A percentile compares a stretch with the other conserved stretches of the same genome.
phyloP scores from a whole-genome alignment of 2,329 filamentous ascomycete species.

The Penicillium sp. region DNA sequence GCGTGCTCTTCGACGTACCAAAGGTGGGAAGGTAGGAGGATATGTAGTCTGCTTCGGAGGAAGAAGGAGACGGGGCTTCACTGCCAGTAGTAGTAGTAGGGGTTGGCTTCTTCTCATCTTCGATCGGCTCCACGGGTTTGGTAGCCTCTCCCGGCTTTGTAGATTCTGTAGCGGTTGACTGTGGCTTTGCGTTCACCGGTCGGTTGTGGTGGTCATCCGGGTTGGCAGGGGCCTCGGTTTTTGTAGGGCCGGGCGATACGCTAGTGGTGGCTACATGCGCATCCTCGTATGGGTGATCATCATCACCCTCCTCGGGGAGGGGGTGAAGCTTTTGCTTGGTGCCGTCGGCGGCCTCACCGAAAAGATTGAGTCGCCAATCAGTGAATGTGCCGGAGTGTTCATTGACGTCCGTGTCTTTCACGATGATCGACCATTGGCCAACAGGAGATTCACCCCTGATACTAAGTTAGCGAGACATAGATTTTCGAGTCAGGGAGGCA shows the following conservation, averaged over 20 bases:
- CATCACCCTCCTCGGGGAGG: constrained; percentile 76
- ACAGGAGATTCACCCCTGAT: constrained; percentile 78
- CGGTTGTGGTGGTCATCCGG: constrained; percentile 64
- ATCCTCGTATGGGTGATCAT: constrained; percentile 71
- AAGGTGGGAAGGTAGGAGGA: constrained; percentile 89
- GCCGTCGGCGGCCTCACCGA: constrained; percentile 81
- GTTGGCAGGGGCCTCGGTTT: constrained; percentile 43
- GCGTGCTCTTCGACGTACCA: constrained; percentile 78
- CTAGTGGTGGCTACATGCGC: constrained; percentile 62
- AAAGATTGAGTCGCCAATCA: constrained; percentile 92
- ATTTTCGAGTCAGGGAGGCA: neutral
- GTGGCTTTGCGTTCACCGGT: constrained; percentile 59
- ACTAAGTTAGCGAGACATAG: constrained; percentile 33
- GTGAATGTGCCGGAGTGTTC: constrained; percentile 71
- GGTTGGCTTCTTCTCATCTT: constrained; percentile 29
- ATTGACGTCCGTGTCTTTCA: constrained; percentile 81
- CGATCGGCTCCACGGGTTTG: constrained; percentile 8
- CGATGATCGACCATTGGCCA: constrained; percentile 85
- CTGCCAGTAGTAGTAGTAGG: constrained; percentile 26
- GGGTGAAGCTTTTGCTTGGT: constrained; percentile 70
- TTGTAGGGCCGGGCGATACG: constrained; percentile 48
- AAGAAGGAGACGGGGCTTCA: constrained; percentile 24
- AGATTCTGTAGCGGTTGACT: constrained; percentile 26
- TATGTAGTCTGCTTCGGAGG: constrained; percentile 55
- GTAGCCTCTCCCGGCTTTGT: constrained; percentile 12